phyloP scores from a whole-genome alignment of 163 green algal genomes.

The Scenedesmus sp. region DNA sequence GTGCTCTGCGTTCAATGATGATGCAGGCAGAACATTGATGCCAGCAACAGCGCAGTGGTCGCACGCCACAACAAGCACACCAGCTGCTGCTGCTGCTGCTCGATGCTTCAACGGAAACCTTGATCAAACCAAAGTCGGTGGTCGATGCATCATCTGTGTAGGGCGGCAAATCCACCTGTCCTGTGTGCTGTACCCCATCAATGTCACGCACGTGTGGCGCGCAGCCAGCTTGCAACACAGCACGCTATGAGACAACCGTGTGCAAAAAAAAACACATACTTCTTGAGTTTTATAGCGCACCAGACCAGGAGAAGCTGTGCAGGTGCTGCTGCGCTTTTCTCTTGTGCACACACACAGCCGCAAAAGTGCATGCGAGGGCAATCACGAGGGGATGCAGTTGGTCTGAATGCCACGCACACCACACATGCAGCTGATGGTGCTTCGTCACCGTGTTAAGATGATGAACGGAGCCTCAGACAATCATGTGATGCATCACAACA shows the following conservation, averaged over 20 bases:
- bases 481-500: background rate
- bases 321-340: background rate
- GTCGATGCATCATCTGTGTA: too few species aligned
- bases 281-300: background rate
- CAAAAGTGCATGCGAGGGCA: background rate
- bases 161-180: background rate
- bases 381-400: background rate
- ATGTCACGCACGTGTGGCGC: background rate
- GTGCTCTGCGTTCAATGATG: too few species aligned
- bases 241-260: background rate
- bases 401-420: background rate
- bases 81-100: background rate
- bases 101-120: too few species aligned
- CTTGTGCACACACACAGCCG: background rate
- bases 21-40: too few species aligned
- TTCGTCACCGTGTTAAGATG: too few species aligned
- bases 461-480: too few species aligned
- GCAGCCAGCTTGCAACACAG: background rate
- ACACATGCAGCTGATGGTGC: background rate
- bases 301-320: too few species aligned
- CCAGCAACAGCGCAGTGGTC: too few species aligned
- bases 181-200: background rate
- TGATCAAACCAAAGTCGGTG: too few species aligned
- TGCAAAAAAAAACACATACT: background rate
- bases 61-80: too few species aligned